These are phyloP conservation scores for Rugosomyces carneus DNA, from an alignment of 1,284 basidiomycete species.

Conservation along the genomic window DNA sequence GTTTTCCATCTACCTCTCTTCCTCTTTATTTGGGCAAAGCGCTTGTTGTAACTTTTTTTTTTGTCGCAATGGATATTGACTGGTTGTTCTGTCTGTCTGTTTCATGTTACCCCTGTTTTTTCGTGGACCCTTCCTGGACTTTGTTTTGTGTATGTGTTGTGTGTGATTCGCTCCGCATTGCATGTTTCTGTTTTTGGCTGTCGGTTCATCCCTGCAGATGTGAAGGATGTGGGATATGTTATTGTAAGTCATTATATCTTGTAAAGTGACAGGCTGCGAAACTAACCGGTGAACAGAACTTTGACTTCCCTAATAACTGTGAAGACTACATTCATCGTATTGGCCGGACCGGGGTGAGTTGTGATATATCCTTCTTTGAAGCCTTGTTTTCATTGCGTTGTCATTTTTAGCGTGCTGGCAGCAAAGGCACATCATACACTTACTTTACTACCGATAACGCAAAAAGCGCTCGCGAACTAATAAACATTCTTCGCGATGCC, in stretches of 20 bases:
- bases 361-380: too few species aligned
- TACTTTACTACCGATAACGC: conserved; percentile 96
- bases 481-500: conserved; percentile 86
- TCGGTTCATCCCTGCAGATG: conserved; percentile 56
- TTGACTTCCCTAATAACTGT: conserved; percentile 70
- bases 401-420: conserved; percentile 72
- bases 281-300: too few species aligned
- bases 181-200: conserved; percentile 25
- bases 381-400: conserved; percentile 10
- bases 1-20: conserved; percentile 17
- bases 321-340: conserved; percentile 93
- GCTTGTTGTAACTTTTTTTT: too few species aligned
- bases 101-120: conserved; percentile 17
- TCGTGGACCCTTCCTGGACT: conserved; percentile 31
- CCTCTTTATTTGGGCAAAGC: conserved; percentile 33
- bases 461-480: conserved; percentile 88
- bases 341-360: too few species aligned
- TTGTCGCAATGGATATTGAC: too few species aligned
- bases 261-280: too few species aligned
- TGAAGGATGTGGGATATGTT: conserved; percentile 93
- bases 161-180: conserved; percentile 28
- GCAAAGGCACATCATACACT: conserved; percentile 89
- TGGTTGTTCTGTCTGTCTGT: conserved; percentile 23
- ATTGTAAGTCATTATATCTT: conserved; percentile 52
- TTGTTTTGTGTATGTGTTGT: conserved; percentile 23